Conservation (phyloP, 352 stramenopile species). For the Albugo candida region DNA sequence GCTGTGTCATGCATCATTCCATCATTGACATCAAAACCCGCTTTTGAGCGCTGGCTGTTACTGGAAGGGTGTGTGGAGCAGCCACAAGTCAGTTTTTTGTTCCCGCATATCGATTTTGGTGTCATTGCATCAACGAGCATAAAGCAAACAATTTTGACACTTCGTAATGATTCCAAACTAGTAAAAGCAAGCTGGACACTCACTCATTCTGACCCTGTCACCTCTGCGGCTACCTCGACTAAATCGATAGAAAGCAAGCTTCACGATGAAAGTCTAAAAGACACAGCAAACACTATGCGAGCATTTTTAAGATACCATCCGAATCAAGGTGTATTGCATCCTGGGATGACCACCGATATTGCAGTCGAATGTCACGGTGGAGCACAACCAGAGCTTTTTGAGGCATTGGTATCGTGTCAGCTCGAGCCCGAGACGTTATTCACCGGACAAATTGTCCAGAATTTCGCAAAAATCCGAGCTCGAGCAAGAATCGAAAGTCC, state of each 20-base stretch:
- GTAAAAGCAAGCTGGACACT: not conserved
- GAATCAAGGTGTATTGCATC: too few relatives aligned
- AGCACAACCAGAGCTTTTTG: constrained; percentile 39
- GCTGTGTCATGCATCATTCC: constrained; percentile 21
- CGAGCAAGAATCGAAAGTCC: constrained; percentile 58
- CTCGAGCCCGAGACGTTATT: constrained; percentile 15
- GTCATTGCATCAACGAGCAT: constrained; percentile 14
- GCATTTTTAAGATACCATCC: too few relatives aligned
- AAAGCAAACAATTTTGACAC: too few relatives aligned
- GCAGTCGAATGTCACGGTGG: constrained; percentile 28
- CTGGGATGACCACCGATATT: constrained; percentile 4
- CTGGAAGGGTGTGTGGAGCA: constrained; percentile 23
- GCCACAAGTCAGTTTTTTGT: constrained; percentile 23
- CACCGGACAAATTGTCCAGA: not conserved
- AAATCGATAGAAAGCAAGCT: not conserved
- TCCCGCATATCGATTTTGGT: constrained; percentile 45
- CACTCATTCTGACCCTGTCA: not conserved
- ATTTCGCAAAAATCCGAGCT: constrained; percentile 15
- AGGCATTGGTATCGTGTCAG: constrained; percentile 24
- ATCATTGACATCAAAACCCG: not conserved
- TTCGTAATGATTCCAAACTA: not conserved
- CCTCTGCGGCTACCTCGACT: not conserved
- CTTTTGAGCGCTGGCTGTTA: constrained; percentile 28
- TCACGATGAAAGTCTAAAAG: too few relatives aligned
- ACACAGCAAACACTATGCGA: not conserved